These are phyloP conservation scores for Colletotrichum navitas DNA, from an alignment of 2,329 filamentous ascomycete genomes.

Conservation along the genomic window DNA sequence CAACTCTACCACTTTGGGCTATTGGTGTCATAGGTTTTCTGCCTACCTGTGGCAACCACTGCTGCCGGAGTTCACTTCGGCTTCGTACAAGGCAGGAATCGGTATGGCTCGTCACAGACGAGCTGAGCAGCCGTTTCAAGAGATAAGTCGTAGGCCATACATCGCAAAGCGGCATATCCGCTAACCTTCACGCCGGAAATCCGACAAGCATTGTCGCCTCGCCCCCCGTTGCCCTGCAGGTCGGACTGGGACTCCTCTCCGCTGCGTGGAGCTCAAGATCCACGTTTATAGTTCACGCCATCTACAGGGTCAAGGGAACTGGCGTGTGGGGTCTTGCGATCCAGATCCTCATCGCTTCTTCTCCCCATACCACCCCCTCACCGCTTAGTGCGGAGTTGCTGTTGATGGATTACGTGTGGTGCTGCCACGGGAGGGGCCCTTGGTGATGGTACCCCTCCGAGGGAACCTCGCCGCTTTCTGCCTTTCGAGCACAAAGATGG, in stretches of 20 bases:
- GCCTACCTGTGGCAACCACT: not conserved
- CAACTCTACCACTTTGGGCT: not conserved
- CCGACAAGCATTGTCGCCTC: not conserved
- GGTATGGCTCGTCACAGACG: not conserved
- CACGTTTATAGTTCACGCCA: constrained; percentile 27
- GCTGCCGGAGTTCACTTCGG: too few species aligned
- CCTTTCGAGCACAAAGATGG: not conserved
- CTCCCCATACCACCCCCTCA: constrained; percentile 11
- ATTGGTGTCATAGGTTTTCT: not conserved
- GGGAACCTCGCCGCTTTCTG: not conserved
- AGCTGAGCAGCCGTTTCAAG: not conserved
- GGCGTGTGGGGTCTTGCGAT: constrained; percentile 28
- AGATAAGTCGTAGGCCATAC: not conserved
- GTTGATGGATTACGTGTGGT: constrained; percentile 5
- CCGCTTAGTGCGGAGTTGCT: constrained; percentile 28
- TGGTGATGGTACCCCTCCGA: not conserved
- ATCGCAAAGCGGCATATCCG: not conserved
- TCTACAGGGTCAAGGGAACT: constrained; percentile 25
- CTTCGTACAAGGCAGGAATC: not conserved
- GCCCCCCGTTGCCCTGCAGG: too few species aligned
- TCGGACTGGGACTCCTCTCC: not conserved
- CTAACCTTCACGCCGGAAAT: not conserved
- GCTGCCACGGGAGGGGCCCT: not conserved
- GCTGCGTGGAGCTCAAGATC: constrained; percentile 26
- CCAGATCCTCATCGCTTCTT: constrained; percentile 7